Evolutionary conservation across 768 basidiomycete genomes (phyloP), one percentile per base, ranked within the genome.

Genomic region (Lactarius trivialis): DNA sequence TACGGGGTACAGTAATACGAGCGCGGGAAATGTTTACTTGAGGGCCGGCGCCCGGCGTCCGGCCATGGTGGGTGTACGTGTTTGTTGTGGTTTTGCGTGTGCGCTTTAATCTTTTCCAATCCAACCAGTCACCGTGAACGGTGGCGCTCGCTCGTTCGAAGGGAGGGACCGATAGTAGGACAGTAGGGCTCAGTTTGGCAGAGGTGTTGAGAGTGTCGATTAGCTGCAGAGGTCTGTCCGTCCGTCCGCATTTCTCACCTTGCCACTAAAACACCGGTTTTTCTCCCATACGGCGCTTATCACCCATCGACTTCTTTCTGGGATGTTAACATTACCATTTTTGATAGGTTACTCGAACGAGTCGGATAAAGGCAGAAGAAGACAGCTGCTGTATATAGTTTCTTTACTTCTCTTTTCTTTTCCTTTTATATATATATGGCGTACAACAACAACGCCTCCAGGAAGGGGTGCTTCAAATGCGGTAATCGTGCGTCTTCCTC

Each of bases 391-490:
- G 56, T 67, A 65, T 67, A 30, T 65, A 64, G n/a, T 43, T 26
- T 56, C 30, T 39, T 24, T 75, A n/a, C 21, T 24, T 21, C 21
- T 45, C 12, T 26, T 21, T 24, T 12, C n/a, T n/a, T 74, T 72
- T 39, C 48, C 28, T 43, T 4, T 52, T 74, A 72, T 80, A 74
- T n/a, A n/a, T n/a, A 30, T 73, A 91, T 91, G 89, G 86, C 89
- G 76, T 88, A 81, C 77, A 87, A 30, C 77, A 87, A 30, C 30
- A 30, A 88, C 74, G 85, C 85, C 79, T 84, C 86, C 63, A 86
- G 85, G 81, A 93, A 91, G 78, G 89, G 89, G 67, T 93, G 91
- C 73, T 93, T 89, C 78, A 95, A 93, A 80, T 95, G 93, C 73
- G 93, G 93, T 73, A 93, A 93, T 75, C 81, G 92, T 91, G 73